Base-by-base conservation (phyloP, 495 filamentous ascomycete genomes). In the Aspergillus saccharolyticus region DNA sequence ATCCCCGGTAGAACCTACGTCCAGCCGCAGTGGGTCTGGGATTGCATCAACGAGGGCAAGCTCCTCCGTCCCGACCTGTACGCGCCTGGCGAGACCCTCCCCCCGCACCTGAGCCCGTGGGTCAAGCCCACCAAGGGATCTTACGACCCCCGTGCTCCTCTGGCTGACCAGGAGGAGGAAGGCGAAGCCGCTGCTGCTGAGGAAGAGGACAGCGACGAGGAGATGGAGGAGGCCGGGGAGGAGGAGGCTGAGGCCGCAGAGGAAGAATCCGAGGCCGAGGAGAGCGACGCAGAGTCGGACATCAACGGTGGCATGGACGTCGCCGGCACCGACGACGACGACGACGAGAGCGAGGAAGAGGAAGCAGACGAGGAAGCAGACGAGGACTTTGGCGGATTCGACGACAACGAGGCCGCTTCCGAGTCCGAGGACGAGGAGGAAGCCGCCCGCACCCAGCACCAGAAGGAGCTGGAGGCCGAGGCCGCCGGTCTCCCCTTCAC, bases 1-100 rank as follows among this genome's bases (percentile, higher is more conserved):
- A 85, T 97, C 57, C 91, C 92, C 8, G 92, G 91, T 21, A 79
- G 94, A 48, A 91, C 86, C 46, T 97, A 97, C 62, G 71, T 98
- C 49, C 94, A 98, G 74, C 94, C 94, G 19, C 94, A 98, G 68
- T 98, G 96, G 91, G 83, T 98, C 15, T 98, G 94, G 94, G 94
- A 98, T 61, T 90, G 88, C 66, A 74, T 97, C 62, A 98, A 98
- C 71, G 85, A 89, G 22, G 89, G 89, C 43, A 89, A 89, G 70
- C 74, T 98, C 42, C 86, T 97, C 60, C 80, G 88, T 42, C 85
- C 92, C 14, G 90, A 96, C 68, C 76, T 94, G 1, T 98, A 98
- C 60, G 89, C 84, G 3, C 92, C 95, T 4, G 95, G 94, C 18
- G 88, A 91, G 15, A 84, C 86, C 57, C 78, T 98, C 30, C 94